Conservation (phyloP, 2,329 filamentous ascomycete genomes). For the Talaromyces sp. region DNA sequence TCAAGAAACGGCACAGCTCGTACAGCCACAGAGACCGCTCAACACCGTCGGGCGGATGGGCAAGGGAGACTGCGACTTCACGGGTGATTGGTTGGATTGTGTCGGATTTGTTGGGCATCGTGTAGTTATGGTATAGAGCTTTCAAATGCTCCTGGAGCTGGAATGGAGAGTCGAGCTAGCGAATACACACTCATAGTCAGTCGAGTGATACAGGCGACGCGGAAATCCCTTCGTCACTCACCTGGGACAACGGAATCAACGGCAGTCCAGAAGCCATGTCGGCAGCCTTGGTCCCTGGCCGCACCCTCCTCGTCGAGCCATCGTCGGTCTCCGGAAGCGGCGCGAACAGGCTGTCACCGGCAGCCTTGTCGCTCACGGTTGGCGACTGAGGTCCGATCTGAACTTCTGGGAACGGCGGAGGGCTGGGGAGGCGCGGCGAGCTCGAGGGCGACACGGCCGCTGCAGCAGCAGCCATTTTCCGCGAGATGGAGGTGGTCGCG, state of each 20-base stretch:
- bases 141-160: constrained; percentile 96
- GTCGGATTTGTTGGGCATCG: constrained; percentile 53
- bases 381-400: constrained; percentile 80
- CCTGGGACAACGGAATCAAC: constrained; percentile 77
- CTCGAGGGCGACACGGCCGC: constrained; percentile 53
- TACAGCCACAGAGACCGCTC: constrained; percentile 93
- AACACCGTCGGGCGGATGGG: constrained; percentile 72
- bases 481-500: constrained; percentile 9
- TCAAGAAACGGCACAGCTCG: constrained; percentile 93
- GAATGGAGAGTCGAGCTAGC: constrained; percentile 89
- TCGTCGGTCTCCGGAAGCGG: constrained; percentile 57
- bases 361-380: constrained; percentile 55
- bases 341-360: constrained; percentile 43
- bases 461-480: constrained; percentile 30
- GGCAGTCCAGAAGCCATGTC: constrained; percentile 93
- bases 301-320: constrained; percentile 76
- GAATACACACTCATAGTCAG: not conserved
- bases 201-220: not conserved
- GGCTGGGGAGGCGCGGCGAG: constrained; percentile 89
- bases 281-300: constrained; percentile 82
- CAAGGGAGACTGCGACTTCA: constrained; percentile 67
- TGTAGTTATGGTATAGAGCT: constrained; percentile 79
- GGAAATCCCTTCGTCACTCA: constrained; percentile 37
- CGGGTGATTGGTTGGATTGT: constrained; percentile 68
- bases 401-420: constrained; percentile 89